These are phyloP conservation scores for Ambrosia artemisiifolia DNA, from an alignment of 129 eudicot genomes.

Conservation along the genomic window DNA sequence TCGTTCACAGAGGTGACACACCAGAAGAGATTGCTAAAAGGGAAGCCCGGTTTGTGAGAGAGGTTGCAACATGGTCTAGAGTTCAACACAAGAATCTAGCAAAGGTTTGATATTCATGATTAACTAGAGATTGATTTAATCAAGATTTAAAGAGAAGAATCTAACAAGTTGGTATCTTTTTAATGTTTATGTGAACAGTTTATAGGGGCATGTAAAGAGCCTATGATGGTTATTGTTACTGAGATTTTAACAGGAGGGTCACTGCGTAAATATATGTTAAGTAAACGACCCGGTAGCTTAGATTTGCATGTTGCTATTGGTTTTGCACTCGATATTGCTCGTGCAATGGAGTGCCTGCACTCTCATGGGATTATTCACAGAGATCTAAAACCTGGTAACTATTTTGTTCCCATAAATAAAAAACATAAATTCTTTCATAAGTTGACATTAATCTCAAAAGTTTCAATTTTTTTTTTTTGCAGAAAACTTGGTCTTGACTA, in stretches of 20 bases:
- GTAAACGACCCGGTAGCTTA: conserved; percentile 45
- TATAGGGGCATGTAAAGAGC: conserved; percentile 66
- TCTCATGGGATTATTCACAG: conserved; percentile 68
- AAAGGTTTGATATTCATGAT: conserved; percentile 36
- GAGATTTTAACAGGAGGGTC: conserved; percentile 57
- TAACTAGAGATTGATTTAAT: not conserved
- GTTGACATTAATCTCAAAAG: not conserved
- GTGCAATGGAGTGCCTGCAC: conserved; percentile 55
- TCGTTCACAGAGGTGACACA: conserved; percentile 52
- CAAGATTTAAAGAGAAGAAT: not conserved
- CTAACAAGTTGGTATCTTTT: conserved; percentile 11
- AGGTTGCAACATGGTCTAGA: conserved; percentile 57
- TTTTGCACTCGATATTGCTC: conserved; percentile 65
- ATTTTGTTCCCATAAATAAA: not conserved
- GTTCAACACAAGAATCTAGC: conserved; percentile 59
- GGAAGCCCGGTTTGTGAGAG: conserved; percentile 49
- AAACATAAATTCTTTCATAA: not conserved
- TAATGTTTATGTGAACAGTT: conserved; percentile 32
- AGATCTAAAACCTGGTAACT: conserved; percentile 54
- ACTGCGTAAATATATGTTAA: conserved; percentile 49
- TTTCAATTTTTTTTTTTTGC: not conserved
- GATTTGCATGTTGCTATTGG: conserved; percentile 43
- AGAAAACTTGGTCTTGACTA: conserved; percentile 69
- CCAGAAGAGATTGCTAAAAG: conserved; percentile 53
- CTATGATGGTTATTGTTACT: conserved; percentile 61